Evolutionary conservation across 495 filamentous ascomycete genomes (phyloP), one percentile per base, ranked within the genome.

Genomic region (Neurospora terricola): DNA sequence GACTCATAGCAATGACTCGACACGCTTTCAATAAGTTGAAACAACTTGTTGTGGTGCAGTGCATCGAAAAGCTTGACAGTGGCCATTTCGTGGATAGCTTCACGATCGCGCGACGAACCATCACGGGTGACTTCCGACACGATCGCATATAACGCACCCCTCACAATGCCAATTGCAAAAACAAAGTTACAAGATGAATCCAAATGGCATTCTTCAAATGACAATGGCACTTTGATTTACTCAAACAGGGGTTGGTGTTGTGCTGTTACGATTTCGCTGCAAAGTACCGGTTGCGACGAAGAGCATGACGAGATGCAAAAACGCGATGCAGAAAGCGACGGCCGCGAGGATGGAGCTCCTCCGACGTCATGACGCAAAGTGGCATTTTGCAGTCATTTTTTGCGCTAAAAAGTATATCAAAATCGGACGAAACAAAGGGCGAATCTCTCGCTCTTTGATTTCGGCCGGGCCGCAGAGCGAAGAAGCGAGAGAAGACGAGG

Each of bases 61-160:
- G 27, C 1, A 7, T 9, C 14, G 54, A 66, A 66, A 18, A 8
- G 54, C 14, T 66, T 34, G 23, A 16, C 6, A 66, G 5, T 16
- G 14, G 23, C 9, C 6, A 66, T 66, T 66, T 66, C 54, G 83
- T 75, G 78, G 81, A 85, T 85, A 81, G 83, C 83, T 83, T 84
- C 83, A 82, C 73, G 73, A 71, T 69, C 16, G 62, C 45, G n/a
- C 40, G 30, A 30, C 69, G 72, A 42, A 69, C 69, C 72, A 80
- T 72, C 74, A 73, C 68, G 39, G 74, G 76, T 80, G 81, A 77
- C 74, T 77, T 76, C 69, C 70, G 62, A 74, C 27, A 59, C 30
- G 36, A 66, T 8, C 21, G 62, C 66, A 12, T 9, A 74, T 71
- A 72, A 34, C 59, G 36, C 70, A 27, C 38, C 16, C 27, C 21